These are phyloP conservation scores for Talaromyces sp. DNA, from an alignment of 2,329 filamentous ascomycete species.

Conservation along the genomic window DNA sequence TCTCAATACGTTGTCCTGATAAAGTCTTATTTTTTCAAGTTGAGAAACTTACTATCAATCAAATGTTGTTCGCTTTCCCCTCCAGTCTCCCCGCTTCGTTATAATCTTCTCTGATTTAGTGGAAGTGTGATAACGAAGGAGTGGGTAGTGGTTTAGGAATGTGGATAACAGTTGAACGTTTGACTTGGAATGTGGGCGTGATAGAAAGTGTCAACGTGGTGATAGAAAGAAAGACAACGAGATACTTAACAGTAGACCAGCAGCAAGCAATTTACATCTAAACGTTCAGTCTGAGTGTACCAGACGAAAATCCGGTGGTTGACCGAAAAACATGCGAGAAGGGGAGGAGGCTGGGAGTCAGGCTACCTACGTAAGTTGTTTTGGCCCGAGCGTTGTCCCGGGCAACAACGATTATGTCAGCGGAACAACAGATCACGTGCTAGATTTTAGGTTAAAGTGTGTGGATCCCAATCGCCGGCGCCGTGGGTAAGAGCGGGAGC, in stretches of 20 bases:
- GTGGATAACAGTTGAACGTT: constrained; percentile 7
- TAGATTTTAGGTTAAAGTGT: constrained; percentile 1
- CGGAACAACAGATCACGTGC: background rate
- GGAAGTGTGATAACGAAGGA: background rate
- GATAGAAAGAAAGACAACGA: background rate
- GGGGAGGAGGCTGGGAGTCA: constrained; percentile 33
- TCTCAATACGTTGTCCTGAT: background rate
- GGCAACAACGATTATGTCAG: constrained; percentile 31
- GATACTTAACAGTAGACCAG: background rate
- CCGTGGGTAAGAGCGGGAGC: background rate
- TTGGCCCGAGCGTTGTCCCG: constrained; percentile 23
- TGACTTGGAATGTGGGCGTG: background rate
- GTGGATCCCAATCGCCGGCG: background rate
- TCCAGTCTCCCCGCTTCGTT: background rate
- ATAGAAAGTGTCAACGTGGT: constrained; percentile 17
- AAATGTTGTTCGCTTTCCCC: background rate
- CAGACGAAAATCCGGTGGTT: constrained; percentile 36
- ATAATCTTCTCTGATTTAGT: background rate
- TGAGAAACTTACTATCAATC: constrained; percentile 2
- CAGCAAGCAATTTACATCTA: background rate
- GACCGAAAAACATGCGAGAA: constrained; percentile 23
- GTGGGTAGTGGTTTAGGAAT: constrained; percentile 2
- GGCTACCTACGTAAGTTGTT: background rate
- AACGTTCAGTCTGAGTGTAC: background rate
- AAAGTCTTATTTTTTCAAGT: background rate